Conservation (phyloP, 768 basidiomycete species). For the Tricholoma terreum region DNA sequence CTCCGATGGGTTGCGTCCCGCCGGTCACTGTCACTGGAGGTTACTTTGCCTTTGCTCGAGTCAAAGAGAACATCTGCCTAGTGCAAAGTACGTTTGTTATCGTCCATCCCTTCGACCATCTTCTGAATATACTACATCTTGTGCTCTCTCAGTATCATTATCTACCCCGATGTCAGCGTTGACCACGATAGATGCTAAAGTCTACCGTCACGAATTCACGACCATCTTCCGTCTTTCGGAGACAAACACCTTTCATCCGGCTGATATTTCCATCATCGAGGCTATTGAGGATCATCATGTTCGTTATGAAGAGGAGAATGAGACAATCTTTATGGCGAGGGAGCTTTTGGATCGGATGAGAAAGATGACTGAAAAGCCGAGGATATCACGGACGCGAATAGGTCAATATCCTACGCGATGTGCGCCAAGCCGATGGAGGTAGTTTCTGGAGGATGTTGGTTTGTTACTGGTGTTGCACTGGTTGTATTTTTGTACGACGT, state of each 20-base stretch:
- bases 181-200: slow-evolving; percentile 47
- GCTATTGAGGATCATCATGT: slow-evolving; percentile 44
- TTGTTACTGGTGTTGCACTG: neutral
- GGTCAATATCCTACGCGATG: slow-evolving; percentile 21
- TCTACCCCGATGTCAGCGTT: slow-evolving; percentile 42
- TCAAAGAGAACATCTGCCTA: slow-evolving; percentile 51
- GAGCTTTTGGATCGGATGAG: slow-evolving; percentile 45
- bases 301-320: slow-evolving; percentile 57
- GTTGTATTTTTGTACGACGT: no score
- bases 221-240: slow-evolving; percentile 59
- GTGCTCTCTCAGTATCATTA: slow-evolving; percentile 32
- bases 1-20: slow-evolving; percentile 8
- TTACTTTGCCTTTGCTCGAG: slow-evolving; percentile 56
- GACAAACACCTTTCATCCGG: slow-evolving; percentile 43
- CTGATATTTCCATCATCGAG: slow-evolving; percentile 51
- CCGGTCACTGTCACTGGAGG: slow-evolving; percentile 34
- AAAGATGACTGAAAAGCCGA: slow-evolving; percentile 33
- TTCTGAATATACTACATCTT: neutral
- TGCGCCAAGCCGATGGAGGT: slow-evolving; percentile 19
- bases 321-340: slow-evolving; percentile 56
- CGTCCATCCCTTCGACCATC: neutral
- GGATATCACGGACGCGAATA: slow-evolving; percentile 14
- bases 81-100: slow-evolving; percentile 62
- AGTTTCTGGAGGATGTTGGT: neutral
- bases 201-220: slow-evolving; percentile 60